Conservation (phyloP, 2,329 filamentous ascomycete genomes). For the Phialophora expanda region DNA sequence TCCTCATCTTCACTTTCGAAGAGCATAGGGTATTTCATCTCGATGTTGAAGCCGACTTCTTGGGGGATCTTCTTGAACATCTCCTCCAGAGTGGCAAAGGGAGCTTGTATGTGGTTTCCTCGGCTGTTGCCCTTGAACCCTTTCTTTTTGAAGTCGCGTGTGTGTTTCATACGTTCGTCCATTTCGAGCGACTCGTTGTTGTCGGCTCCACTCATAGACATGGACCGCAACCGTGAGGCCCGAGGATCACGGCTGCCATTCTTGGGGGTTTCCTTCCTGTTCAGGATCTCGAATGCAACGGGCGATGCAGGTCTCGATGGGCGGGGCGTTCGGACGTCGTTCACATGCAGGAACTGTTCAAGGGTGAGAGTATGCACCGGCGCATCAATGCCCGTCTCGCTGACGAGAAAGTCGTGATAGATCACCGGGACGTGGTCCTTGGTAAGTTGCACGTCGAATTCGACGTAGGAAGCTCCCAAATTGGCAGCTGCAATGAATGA, state of each 20-base stretch:
- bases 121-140: conserved; percentile 96
- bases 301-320: conserved; percentile 57
- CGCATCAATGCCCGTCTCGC: conserved; percentile 95
- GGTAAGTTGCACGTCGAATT: conserved; percentile 92
- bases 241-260: conserved; percentile 34
- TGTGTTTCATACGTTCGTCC: conserved; percentile 94
- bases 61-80: conserved; percentile 85
- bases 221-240: conserved; percentile 57
- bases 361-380: conserved; percentile 93
- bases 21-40: conserved; percentile 99
- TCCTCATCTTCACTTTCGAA: conserved; percentile 93
- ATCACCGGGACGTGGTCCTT: conserved; percentile 98
- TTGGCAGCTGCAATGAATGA: conserved; percentile 98
- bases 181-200: conserved; percentile 55
- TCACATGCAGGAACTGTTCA: conserved; percentile 93
- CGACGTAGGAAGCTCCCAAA: conserved; percentile 75
- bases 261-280: conserved; percentile 38
- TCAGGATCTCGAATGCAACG: conserved; percentile 30
- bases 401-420: conserved; percentile 97
- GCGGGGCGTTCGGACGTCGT: conserved; percentile 58
- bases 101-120: conserved; percentile 92
- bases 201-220: conserved; percentile 63
- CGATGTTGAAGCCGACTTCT: conserved; percentile 93
- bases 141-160: conserved; percentile 89
- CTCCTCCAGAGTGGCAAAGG: conserved; percentile 93